Base-by-base conservation (phyloP, 495 filamentous ascomycete genomes). In the Trichoderma reesei region DNA sequence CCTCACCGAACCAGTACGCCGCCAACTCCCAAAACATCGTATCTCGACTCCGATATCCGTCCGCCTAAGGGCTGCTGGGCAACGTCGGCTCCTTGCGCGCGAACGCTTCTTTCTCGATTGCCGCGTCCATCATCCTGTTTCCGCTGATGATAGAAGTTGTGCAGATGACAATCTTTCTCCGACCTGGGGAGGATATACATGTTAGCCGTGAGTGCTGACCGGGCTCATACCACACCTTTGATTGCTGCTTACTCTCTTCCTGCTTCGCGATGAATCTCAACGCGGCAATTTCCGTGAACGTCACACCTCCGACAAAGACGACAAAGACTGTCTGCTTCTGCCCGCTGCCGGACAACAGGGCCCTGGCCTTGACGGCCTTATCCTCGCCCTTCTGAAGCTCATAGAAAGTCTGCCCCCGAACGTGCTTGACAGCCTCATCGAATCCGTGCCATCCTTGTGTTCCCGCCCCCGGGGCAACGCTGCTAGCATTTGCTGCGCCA, bases 201-300 rank as follows among this genome's bases (percentile, higher is more conserved):
- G 48, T 60, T 14, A 69, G 66, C 10, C 72, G 67, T 69, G 18
- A 34, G 34, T 41, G 6, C 39, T 46, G n/a, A 13, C 31, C 26
- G 2, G 39, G 44, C 44, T 46, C n/a, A 18, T 1, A 63, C 37
- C 31, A 41, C 38, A 41, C 8, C 41, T 16, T 44, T 20, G 7
- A 46, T n/a, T 34, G 13, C 26, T 16, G 51, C 74, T 73, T 82
- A 76, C 88, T 88, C 73, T 91, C 89, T 82, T 96, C 88, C 75
- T 90, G 86, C 69, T 85, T 86, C 42, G 89, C 91, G 68, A 98
- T 87, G 75, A 96, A 97, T 67, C 95, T 82, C 74, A 98, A 70
- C 33, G 94, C 95, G 48, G 94, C 92, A 72, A 98, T 93, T 79
- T 99, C 94, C 8, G 93, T 95, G 68, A 93, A 96, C 1, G 89